These are phyloP conservation scores for Apophysomyces ossiformis DNA, from an alignment of 371 early-diverging fungal species.

Conservation along the genomic window DNA sequence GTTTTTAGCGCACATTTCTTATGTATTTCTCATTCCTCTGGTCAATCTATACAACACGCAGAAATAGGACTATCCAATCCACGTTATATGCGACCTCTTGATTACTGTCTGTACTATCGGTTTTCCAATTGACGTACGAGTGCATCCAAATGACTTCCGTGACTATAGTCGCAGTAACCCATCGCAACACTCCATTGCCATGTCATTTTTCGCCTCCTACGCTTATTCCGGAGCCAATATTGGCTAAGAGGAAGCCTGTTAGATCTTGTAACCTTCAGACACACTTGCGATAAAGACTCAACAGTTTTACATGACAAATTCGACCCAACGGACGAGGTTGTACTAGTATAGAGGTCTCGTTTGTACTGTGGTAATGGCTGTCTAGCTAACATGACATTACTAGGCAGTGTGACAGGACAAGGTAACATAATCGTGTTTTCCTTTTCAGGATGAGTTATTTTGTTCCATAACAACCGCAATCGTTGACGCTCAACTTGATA, in stretches of 20 bases:
- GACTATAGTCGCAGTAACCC: conserved; percentile 29
- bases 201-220: conserved; percentile 21
- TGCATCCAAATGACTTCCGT: conserved; percentile 17
- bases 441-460: neutral
- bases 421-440: neutral
- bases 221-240: conserved; percentile 11
- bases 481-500: conserved; percentile 21
- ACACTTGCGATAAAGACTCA: neutral
- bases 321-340: neutral
- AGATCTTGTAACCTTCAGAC: neutral
- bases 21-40: too few species aligned
- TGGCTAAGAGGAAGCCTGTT: conserved; percentile 8
- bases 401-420: conserved; percentile 10
- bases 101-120: neutral
- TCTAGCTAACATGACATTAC: neutral
- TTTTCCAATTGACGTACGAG: conserved; percentile 18
- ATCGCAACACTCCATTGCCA: conserved; percentile 39
- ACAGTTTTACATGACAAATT: neutral
- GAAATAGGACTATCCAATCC: too few species aligned
- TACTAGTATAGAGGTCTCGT: too few species aligned
- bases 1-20: too few species aligned
- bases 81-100: too few species aligned
- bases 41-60: too few species aligned
- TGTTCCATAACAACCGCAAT: conserved; percentile 23
- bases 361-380: neutral